phyloP scores from a whole-genome alignment of 495 filamentous ascomycete genomes.

The Podospora appendiculata region DNA sequence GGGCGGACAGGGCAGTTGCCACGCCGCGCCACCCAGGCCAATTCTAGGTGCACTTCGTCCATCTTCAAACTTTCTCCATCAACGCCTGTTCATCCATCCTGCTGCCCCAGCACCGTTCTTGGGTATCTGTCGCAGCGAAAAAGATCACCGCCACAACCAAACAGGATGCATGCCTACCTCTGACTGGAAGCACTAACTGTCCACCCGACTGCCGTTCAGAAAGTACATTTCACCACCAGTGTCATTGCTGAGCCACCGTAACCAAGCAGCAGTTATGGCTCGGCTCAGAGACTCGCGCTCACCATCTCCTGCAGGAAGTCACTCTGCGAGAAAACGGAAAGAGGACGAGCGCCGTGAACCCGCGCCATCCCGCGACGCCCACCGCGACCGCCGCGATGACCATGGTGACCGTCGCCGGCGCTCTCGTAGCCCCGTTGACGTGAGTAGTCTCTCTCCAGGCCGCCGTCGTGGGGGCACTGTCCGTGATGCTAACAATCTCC shows the following conservation, averaged over 20 bases:
- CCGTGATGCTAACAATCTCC: conserved; percentile 23
- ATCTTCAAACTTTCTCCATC: background rate
- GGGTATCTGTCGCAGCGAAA: background rate
- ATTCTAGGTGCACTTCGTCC: too few species aligned
- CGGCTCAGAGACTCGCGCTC: conserved; percentile 87
- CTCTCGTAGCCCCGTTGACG: conserved; percentile 65
- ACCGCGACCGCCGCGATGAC: conserved; percentile 49
- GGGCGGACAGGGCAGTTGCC: too few species aligned
- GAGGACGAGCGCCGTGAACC: conserved; percentile 69
- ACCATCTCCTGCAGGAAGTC: conserved; percentile 93
- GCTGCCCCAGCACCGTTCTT: background rate
- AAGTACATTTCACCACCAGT: conserved; percentile 60
- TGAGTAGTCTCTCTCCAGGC: conserved; percentile 30
- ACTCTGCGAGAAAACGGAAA: conserved; percentile 68
- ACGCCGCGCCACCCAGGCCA: too few species aligned
- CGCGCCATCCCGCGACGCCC: conserved; percentile 36
- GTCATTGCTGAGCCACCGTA: conserved; percentile 39
- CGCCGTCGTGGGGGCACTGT: background rate
- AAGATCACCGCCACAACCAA: background rate
- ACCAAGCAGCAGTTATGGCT: conserved; percentile 58
- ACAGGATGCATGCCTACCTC: background rate
- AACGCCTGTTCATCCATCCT: background rate
- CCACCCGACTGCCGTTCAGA: conserved; percentile 20
- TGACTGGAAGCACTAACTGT: conserved; percentile 8
- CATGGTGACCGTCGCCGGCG: conserved; percentile 54